Conservation (phyloP, 306 rosid genomes). For the Carpinus viminea region DNA sequence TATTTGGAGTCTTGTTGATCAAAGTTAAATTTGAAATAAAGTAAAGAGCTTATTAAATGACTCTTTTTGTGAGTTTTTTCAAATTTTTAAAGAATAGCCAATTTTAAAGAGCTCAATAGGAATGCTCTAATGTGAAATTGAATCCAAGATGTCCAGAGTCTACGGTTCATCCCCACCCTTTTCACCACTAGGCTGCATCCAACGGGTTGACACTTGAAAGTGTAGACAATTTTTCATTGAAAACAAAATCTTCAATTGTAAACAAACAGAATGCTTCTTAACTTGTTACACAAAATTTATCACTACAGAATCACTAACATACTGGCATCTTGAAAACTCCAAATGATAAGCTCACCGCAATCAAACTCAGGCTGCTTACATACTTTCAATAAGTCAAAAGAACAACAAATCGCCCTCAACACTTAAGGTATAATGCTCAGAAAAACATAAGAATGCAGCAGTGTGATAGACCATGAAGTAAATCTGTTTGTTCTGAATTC, state of each 20-base stretch:
- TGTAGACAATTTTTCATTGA: not conserved
- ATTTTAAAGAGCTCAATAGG: no score
- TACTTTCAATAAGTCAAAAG: conserved; percentile 18
- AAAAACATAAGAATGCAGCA: not conserved
- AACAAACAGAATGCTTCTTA: not conserved
- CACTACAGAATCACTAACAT: not conserved
- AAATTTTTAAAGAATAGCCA: no score
- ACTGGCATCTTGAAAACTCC: not conserved
- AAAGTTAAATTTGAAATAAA: no score
- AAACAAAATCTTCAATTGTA: not conserved
- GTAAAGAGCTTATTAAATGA: no score
- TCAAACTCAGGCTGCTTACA: conserved; percentile 14
- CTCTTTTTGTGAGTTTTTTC: no score
- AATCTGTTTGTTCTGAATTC: conserved; percentile 9
- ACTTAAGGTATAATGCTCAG: not conserved
- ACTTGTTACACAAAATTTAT: not conserved
- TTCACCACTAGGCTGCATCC: no score
- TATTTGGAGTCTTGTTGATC: no score
- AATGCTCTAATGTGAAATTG: no score
- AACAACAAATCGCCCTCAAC: conserved; percentile 18
- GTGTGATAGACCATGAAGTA: conserved; percentile 16
- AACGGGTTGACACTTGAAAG: not conserved
- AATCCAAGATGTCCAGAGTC: no score
- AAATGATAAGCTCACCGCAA: not conserved
- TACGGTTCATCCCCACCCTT: no score